Base-by-base conservation (phyloP, 768 basidiomycete species). In the Lactarius quietus region DNA sequence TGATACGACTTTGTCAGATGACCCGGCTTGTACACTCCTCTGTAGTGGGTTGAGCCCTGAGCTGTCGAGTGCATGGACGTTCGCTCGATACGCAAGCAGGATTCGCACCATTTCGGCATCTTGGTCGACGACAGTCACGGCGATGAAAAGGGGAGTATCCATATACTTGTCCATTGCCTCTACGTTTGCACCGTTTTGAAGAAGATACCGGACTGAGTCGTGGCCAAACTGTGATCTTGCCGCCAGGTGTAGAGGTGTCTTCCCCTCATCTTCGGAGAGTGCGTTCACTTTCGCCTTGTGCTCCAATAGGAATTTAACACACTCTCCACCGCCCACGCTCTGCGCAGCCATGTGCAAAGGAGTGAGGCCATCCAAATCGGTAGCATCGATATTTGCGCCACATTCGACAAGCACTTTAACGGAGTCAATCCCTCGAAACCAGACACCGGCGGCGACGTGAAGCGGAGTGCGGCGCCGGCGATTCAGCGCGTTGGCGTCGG, bases 311-410 rank as follows among this genome's bases (percentile, higher is more conserved):
- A 59, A 59, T 15, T 33, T 59, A 20, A 59, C 58, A 33, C 29
- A 33, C 20, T 45, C 41, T 29, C 58, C 41, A 23, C 58, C 41
- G 29, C 43, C 41, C 31, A 43, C 41, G 17, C 31, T 59, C 43
- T 59, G 58, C 41, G 58, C 58, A 20, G 58, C 58, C 58, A 59
- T 56, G 38, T 55, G 62, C 28, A 63, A 38, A 15, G 55, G 33
- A 6, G 55, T 63, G 18, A 45, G 31, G 26, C 39, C 54, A 39
- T 57, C 45, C 6, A 20, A 29, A 29, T 63, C 62, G 7, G 36
- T 33, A 17, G 55, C 39, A 7, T 57, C 45, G n/a, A 63, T 43
- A 31, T 57, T 33, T 20, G 62, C 55, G 23, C 62, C 55, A 45
- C 15, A 23, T 41, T 45, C 43, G 2, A 63, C n/a, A 39, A 63